Conservation (phyloP, 306 rosid genomes). For the Pterocarpus macrocarpus region DNA sequence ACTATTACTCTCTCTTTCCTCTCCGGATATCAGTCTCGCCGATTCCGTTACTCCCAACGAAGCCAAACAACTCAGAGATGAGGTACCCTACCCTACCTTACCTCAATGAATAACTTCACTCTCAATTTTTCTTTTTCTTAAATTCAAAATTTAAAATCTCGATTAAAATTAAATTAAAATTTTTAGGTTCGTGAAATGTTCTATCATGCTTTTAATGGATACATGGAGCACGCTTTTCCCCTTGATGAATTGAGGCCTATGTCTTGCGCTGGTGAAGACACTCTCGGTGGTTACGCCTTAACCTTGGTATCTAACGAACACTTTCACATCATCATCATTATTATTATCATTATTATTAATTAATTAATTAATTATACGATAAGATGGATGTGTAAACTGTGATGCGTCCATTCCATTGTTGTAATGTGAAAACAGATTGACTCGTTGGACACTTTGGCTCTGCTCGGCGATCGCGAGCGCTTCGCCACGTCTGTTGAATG, state of each 20-base stretch:
- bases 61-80: conserved; percentile 1
- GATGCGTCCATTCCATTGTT: neutral
- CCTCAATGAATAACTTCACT: neutral
- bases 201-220: conserved; percentile 95
- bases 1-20: neutral
- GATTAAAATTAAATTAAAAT: neutral
- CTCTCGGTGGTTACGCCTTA: conserved; percentile 94
- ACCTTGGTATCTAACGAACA: conserved; percentile 58
- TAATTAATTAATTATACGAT: neutral
- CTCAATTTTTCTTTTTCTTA: neutral
- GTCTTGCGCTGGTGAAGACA: conserved; percentile 86
- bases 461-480: conserved; percentile 81
- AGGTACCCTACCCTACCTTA: neutral
- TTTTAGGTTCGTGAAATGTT: conserved; percentile 82
- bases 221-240: conserved; percentile 93
- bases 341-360: neutral
- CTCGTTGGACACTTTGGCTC: conserved; percentile 87
- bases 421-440: conserved; percentile 67
- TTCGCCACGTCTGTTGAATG: conserved; percentile 87
- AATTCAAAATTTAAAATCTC: neutral
- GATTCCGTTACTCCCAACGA: neutral
- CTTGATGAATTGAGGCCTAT: conserved; percentile 87
- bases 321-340: neutral
- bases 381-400: neutral
- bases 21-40: neutral